Base-by-base conservation (phyloP, 495 filamentous ascomycete species). In the Schizothecium vesticola region DNA sequence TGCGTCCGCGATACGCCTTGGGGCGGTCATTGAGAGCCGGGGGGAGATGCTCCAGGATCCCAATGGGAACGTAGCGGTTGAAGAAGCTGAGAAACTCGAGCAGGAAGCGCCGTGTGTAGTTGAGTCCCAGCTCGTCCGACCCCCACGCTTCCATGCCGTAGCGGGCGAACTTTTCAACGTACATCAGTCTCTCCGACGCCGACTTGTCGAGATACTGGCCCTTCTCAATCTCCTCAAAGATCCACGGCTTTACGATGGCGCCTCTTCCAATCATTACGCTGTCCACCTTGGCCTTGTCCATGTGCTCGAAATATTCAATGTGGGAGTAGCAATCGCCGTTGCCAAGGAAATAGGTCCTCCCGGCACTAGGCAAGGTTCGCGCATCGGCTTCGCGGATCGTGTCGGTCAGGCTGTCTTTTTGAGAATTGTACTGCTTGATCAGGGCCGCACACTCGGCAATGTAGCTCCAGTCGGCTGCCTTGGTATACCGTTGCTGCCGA, bases 301-400 rank as follows among this genome's bases (percentile, higher is more conserved):
- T 82, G 74, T 95, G 92, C 56, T 88, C 76, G 65, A 88, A 87
- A 76, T 98, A 98, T 75, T 97, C 92, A 23, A 89, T 77, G 76
- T 97, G 93, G 3, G 94, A 97, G 79, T 91, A 97, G 79, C 92
- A 93, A 78, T 99, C 95, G 57, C 95, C 95, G 75, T 99, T 99
- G 70, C 96, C 95, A 60, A 98, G 80, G 81, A 99, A 97, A 80
- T 91, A 98, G 29, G 93, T 85, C 59, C 84, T 84, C 1, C 84
- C 86, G 31, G 88, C 86, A 13, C 90, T 86, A 36, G 82, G 75
- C 51, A 84, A 77, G 2, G 83, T 86, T 63, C 87, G 83, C 51
- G 82, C 85, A 69, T 99, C 95, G 0, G 91, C 83, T 72, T 92
- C 92, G 13, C 81, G 80, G 56, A 89, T 83, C 3, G 96, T 99